Evolutionary conservation across 2,329 filamentous ascomycete genomes (phyloP).

Genomic region (Ophiostoma angusticollis): DNA sequence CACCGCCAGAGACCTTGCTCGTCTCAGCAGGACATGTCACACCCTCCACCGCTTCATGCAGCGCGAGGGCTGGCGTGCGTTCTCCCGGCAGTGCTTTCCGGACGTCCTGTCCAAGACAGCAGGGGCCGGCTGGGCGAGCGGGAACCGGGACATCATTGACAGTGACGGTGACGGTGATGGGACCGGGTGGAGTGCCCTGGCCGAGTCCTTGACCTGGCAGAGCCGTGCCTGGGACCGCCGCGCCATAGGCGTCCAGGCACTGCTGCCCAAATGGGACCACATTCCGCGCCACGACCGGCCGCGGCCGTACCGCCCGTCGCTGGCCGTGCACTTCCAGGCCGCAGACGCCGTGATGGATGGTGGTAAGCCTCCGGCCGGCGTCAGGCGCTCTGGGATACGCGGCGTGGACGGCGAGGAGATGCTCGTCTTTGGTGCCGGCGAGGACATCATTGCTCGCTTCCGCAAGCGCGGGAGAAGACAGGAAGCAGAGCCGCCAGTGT

Average conservation of each 20-base stretch:
- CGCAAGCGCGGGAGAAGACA: conserved; percentile 18
- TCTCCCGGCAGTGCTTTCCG: conserved; percentile 31
- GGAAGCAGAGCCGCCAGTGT: conserved; percentile 13
- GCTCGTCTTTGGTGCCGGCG: conserved; percentile 37
- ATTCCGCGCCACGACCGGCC: conserved; percentile 20
- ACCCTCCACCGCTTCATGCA: conserved; percentile 27
- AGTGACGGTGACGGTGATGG: conserved; percentile 2
- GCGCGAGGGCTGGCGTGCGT: conserved; percentile 35
- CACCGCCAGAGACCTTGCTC: conserved; percentile 34
- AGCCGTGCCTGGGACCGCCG: conserved; percentile 41
- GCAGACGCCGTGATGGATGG: conserved; percentile 11
- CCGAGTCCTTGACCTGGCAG: conserved; percentile 35
- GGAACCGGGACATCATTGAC: not conserved
- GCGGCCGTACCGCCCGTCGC: conserved; percentile 25
- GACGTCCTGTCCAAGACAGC: not conserved
- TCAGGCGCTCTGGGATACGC: no score
- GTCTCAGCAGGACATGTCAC: conserved; percentile 27
- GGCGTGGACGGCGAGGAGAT: conserved; percentile 27
- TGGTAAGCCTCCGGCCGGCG: no score
- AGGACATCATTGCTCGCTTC: conserved; percentile 34
- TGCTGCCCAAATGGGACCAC: conserved; percentile 16
- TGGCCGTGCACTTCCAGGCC: conserved; percentile 30
- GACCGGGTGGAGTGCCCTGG: conserved; percentile 25
- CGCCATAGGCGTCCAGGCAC: conserved; percentile 26
- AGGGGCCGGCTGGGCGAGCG: no score